A percentile compares a stretch with the other conserved stretches of the same genome.
Evolutionary conservation across 169 alveolate species (phyloP).

Genomic region (Plasmodium relictum): DNA sequence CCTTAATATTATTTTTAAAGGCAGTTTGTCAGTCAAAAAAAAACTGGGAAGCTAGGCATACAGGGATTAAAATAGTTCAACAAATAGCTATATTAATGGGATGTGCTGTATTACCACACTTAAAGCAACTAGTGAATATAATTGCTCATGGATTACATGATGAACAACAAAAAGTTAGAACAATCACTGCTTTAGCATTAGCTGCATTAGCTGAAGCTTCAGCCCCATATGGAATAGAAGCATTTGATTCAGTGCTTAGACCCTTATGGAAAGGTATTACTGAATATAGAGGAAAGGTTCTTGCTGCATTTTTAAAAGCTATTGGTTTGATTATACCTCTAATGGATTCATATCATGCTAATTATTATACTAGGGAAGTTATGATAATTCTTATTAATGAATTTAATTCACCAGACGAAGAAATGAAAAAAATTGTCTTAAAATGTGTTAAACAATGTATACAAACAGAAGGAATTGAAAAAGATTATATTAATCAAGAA

Average conservation of each 20-base stretch:
- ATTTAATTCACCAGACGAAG: constrained; percentile 98
- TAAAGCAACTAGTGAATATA: constrained; percentile 97
- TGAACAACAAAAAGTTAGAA: constrained; percentile 96
- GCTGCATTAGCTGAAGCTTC: constrained; percentile 99
- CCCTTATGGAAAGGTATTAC: constrained; percentile 99
- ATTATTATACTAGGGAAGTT: constrained; percentile 97
- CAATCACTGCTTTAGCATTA: constrained; percentile 98
- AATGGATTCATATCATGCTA: constrained; percentile 99
- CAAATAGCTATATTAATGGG: constrained; percentile 98
- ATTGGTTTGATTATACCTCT: constrained; percentile 96
- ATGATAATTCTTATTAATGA: constrained; percentile 97
- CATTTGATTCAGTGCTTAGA: constrained; percentile 97
- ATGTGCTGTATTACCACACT: constrained; percentile 98
- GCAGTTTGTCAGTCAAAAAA: constrained; percentile 98
- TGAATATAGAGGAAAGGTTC: constrained; percentile 97
- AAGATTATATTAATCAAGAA: constrained; percentile 96
- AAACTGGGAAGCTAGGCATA: constrained; percentile 99
- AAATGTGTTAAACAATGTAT: constrained; percentile 98
- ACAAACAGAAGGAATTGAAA: constrained; percentile 97
- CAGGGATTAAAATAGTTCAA: constrained; percentile 99
- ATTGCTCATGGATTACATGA: constrained; percentile 97
- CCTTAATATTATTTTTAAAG: constrained; percentile 96
- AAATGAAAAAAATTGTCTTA: constrained; percentile 97
- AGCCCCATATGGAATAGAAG: constrained; percentile 99
- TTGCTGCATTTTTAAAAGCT: constrained; percentile 99